Evolutionary conservation across 768 basidiomycete species (phyloP).

Genomic region (Mycena rosella): DNA sequence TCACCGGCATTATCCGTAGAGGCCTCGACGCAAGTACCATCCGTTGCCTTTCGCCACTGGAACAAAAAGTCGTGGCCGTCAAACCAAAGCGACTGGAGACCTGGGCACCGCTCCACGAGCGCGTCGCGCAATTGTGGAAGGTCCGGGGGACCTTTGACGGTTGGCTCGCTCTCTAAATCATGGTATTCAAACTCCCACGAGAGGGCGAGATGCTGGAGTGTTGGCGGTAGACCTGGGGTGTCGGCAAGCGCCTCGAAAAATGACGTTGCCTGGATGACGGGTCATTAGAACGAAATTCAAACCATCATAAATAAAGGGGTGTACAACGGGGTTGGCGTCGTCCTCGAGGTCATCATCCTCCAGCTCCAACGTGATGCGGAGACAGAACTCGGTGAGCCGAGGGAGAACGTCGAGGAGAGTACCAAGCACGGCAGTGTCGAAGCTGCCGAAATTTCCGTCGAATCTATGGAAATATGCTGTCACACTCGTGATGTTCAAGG

Average conservation of each 20-base stretch:
- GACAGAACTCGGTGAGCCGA: background rate
- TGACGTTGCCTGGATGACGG: background rate
- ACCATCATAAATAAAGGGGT: no score
- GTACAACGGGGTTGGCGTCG: background rate
- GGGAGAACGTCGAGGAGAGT: background rate
- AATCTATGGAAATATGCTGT: no score
- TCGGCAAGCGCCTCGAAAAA: background rate
- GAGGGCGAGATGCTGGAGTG: constrained; percentile 4
- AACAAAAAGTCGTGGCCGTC: constrained; percentile 2
- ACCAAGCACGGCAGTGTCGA: background rate
- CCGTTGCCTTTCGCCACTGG: background rate
- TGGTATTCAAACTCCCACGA: background rate
- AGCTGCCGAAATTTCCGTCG: background rate
- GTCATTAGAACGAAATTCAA: background rate
- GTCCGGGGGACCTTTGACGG: background rate
- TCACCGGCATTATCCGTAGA: background rate
- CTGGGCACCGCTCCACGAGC: background rate
- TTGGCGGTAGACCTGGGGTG: background rate
- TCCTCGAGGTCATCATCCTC: background rate
- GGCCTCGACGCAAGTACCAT: background rate
- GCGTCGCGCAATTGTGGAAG: background rate
- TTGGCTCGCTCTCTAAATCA: no score
- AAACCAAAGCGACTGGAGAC: constrained; percentile 5
- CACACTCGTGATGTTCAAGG: no score
- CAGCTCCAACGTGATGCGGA: background rate